Base-by-base conservation (phyloP, 208 protist species). In the Novymonas esmeraldas region DNA sequence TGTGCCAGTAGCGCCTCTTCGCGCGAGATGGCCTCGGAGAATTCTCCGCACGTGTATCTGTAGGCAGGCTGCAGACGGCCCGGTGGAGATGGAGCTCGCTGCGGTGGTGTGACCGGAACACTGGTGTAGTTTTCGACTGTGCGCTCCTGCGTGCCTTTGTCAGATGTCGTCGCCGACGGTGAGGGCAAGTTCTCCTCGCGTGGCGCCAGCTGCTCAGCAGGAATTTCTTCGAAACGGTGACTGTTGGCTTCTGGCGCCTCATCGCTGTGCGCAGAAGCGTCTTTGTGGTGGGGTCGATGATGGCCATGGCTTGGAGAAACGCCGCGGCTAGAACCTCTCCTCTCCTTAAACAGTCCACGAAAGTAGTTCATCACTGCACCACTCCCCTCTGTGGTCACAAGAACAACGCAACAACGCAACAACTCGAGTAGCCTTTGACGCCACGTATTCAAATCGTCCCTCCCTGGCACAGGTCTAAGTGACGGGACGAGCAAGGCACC, bases 1-100 rank as follows among this genome's bases (percentile, higher is more conserved):
- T 44, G 66, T 24, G 71, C 62, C 49, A 77, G 71, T 39, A 60
- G 65, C 20, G 49, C 63, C 39, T 77, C 71, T 24, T 77, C 71
- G 14, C 44, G 62, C 42, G 39, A 66, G 36, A 70, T 77, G 24
- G 54, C 66, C 29, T 64, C 71, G 16, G 64, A 70, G 31, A 67
- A 70, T 36, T 65, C 42, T 13, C 64, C 55, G 33, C 64, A 28
- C 2, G 71, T 77, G 48, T 77, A 70, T 1, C 71, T 59, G 33
- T 77, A 70, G 0, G 64, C 57, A 20, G 71, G 71, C 18, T 58
- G 50, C 26, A 70, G 22, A 11, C 56, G 5, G 24, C 33, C 20
- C 33, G 16, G 56, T 22, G 34, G 56, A 20, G 56, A 24, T 22
- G 13, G 26, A 14, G 36, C 7, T 2, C 14, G 20, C 41, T 49